Percentiles rank a stretch among this genome's conserved stretches.
Conservation (phyloP, 2,329 filamentous ascomycete species). For the Parastagonospora avenae region DNA sequence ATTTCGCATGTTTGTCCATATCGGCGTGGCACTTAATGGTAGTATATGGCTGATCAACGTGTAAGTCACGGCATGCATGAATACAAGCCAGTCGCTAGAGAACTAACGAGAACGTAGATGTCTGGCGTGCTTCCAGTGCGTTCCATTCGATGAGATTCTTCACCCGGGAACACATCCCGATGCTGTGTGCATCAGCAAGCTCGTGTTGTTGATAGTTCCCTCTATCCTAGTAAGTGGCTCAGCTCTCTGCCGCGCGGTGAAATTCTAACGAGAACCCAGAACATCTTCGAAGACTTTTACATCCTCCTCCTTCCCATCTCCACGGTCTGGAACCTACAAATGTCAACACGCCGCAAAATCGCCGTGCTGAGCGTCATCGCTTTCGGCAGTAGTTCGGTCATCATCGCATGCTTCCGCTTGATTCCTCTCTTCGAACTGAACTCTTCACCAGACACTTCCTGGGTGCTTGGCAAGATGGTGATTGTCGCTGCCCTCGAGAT, state of each 20-base stretch:
- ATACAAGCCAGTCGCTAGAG: neutral
- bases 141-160: slow-evolving; percentile 36
- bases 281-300: slow-evolving; percentile 24
- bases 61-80: slow-evolving; percentile 8
- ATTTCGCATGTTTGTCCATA: slow-evolving; percentile 30
- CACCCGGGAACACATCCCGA: slow-evolving; percentile 29
- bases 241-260: neutral
- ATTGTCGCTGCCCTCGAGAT: slow-evolving; percentile 41
- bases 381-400: slow-evolving; percentile 36
- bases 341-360: slow-evolving; percentile 23
- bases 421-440: slow-evolving; percentile 28
- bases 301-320: slow-evolving; percentile 29
- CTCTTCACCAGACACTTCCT: slow-evolving; percentile 31
- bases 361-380: slow-evolving; percentile 30
- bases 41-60: slow-evolving; percentile 31
- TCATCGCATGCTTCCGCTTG: slow-evolving; percentile 24
- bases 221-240: slow-evolving; percentile 19
- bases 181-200: slow-evolving; percentile 30
- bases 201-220: slow-evolving; percentile 34
- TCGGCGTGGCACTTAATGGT: slow-evolving; percentile 31
- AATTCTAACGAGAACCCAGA: slow-evolving; percentile 9
- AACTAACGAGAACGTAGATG: slow-evolving; percentile 10
- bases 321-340: slow-evolving; percentile 23
- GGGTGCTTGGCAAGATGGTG: slow-evolving; percentile 38
- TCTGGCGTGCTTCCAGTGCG: slow-evolving; percentile 38